Base-by-base conservation (phyloP, 2,329 filamentous ascomycete genomes). In the Pestalotiopsis sp. region DNA sequence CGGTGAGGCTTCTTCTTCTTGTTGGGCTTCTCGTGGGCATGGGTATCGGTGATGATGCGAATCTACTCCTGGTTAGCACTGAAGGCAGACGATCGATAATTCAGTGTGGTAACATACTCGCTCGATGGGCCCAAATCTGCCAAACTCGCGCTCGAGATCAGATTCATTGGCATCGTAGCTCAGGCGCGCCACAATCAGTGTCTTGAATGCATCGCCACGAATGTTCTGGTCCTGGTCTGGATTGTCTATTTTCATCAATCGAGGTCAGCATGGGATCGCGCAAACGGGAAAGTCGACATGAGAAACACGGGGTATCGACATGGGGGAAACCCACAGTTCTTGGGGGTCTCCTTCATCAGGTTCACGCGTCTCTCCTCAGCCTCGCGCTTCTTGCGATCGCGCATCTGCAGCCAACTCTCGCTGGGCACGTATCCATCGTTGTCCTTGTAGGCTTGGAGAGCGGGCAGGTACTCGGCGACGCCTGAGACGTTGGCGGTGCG, bases 191-290 rank as follows among this genome's bases (percentile, higher is more conserved):
- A 98, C 93, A 76, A 99, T 97, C 65, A 99, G 86, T 14, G 96
- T 99, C 83, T 93, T 97, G 86, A 96, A 98, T 1, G 95, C 92
- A 83, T 98, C 95, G 68, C 96, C 95, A 72, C 94, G 90, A 73
- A 97, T 92, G 75, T 98, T 96, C 13, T 92, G 89, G 77, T 99
- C 96, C 49, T 96, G 91, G 27, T 85, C 83, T 6, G 96, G 95
- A 72, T 95, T 93, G 81, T 93, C 95, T 95, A 36, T 4, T 45
- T 38, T 23, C 75, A 72, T 65, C 70, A n/a, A 40, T n/a, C 14
- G 17, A 23, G 45, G 69, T 75, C 66, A 77, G 71, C 61, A 65
- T 38, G 23, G 0, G 31, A 17, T 31, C 2, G 56, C 23, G 45
- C 7, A 59, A n/a, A 20, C 40, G 40, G 23, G 1, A 1, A n/a